phyloP scores from a whole-genome alignment of 2,329 filamentous ascomycete species.

The Fusarium sp. region DNA sequence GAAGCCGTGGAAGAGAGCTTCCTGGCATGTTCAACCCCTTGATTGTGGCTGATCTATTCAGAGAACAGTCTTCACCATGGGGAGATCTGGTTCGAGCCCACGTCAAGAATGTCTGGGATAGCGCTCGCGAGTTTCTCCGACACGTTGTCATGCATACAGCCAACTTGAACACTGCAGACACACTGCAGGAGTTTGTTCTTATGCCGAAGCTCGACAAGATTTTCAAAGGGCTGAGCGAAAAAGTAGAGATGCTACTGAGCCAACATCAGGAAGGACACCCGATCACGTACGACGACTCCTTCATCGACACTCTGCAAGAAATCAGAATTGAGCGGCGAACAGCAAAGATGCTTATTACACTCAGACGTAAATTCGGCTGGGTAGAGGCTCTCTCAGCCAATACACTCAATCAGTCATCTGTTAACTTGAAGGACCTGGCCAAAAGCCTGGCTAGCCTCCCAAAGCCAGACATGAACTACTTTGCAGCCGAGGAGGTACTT shows the following conservation, averaged over 20 bases:
- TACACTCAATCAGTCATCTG: background rate
- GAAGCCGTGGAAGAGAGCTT: conserved; percentile 61
- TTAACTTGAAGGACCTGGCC: background rate
- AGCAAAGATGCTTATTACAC: background rate
- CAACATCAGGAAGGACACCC: conserved; percentile 59
- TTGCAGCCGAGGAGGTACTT: conserved; percentile 49
- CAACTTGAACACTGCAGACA: conserved; percentile 20
- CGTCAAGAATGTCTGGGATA: conserved; percentile 27
- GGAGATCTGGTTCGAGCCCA: conserved; percentile 53
- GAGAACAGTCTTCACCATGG: conserved; percentile 69
- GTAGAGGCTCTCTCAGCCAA: background rate
- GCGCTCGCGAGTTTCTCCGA: conserved; percentile 14
- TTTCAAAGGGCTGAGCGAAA: conserved; percentile 50
- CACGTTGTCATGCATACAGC: conserved; percentile 27
- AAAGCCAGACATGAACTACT: conserved; percentile 46
- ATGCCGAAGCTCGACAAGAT: conserved; percentile 34
- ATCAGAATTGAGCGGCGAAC: conserved; percentile 32
- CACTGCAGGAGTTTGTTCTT: conserved; percentile 30
- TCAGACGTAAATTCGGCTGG: background rate
- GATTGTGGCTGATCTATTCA: conserved; percentile 70
- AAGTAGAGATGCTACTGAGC: conserved; percentile 59
- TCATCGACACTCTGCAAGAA: conserved; percentile 53
- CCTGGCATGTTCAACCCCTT: conserved; percentile 71
- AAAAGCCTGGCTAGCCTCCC: background rate
- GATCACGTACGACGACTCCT: conserved; percentile 66